Percentiles rank a stretch among this genome's conserved stretches.
These are phyloP conservation scores for Cucumis cinereus DNA, from an alignment of 306 rosid species.

Conservation along the genomic window DNA sequence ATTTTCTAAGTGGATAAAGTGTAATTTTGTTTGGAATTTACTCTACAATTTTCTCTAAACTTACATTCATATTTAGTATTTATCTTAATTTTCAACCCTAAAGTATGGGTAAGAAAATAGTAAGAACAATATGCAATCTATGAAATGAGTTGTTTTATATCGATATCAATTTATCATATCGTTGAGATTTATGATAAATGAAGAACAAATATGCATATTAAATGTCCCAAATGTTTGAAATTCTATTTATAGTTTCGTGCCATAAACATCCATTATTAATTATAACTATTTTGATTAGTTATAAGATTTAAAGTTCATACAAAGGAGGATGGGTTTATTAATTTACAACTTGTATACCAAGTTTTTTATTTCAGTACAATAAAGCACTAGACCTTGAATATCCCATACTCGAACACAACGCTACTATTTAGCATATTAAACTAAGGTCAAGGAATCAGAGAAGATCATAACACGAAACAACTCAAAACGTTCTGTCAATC, in stretches of 20 bases:
- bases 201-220: background rate
- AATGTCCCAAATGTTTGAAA: background rate
- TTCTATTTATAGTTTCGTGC: background rate
- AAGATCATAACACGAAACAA: no score
- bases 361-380: background rate
- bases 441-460: no score
- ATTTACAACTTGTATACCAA: background rate
- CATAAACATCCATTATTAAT: background rate
- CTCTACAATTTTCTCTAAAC: background rate
- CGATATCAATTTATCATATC: background rate
- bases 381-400: no score
- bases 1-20: background rate
- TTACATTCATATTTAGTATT: background rate
- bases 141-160: background rate
- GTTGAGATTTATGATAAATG: background rate
- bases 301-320: background rate
- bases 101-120: background rate
- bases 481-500: no score
- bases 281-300: background rate
- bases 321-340: no score
- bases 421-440: no score
- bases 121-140: background rate
- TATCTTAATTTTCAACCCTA: background rate
- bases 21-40: background rate
- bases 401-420: no score